phyloP scores from a whole-genome alignment of 2,329 filamentous ascomycete genomes.

The Fusarium fujikuroi region DNA sequence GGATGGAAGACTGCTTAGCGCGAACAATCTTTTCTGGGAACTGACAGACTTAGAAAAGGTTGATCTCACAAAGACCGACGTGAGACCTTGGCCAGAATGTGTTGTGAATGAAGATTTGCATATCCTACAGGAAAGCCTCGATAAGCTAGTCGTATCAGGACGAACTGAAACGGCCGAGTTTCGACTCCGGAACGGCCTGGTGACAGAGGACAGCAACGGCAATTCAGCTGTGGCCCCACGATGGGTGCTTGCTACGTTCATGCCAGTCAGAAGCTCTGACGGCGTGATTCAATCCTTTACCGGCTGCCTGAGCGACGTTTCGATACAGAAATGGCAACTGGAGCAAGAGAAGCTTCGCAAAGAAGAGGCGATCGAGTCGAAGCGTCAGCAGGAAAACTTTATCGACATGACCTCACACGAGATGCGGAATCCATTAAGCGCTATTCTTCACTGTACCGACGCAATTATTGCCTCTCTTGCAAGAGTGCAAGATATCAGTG shows the following conservation, averaged over 20 bases:
- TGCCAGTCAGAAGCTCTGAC: slow-evolving; percentile 60
- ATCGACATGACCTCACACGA: slow-evolving; percentile 81
- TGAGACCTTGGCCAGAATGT: slow-evolving; percentile 58
- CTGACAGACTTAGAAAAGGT: slow-evolving; percentile 61
- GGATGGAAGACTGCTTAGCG: slow-evolving; percentile 60
- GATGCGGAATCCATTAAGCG: slow-evolving; percentile 78
- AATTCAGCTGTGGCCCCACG: slow-evolving; percentile 57
- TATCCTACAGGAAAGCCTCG: slow-evolving; percentile 53
- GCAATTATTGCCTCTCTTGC: slow-evolving; percentile 68
- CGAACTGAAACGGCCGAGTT: slow-evolving; percentile 60
- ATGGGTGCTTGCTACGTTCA: slow-evolving; percentile 62
- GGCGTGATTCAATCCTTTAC: slow-evolving; percentile 59
- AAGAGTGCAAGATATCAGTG: slow-evolving; percentile 55
- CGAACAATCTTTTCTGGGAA: slow-evolving; percentile 65
- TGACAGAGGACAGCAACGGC: slow-evolving; percentile 57
- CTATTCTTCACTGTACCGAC: slow-evolving; percentile 79
- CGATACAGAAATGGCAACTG: slow-evolving; percentile 62
- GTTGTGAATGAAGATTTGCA: slow-evolving; percentile 58
- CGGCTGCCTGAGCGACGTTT: slow-evolving; percentile 62
- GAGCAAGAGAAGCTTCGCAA: slow-evolving; percentile 61
- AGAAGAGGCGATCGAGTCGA: slow-evolving; percentile 67
- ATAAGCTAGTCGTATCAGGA: slow-evolving; percentile 53
- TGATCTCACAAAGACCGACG: slow-evolving; percentile 50
- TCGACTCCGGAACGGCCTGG: slow-evolving; percentile 60
- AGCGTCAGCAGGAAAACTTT: slow-evolving; percentile 80